Base-by-base conservation (phyloP, 2,329 filamentous ascomycete species). In the Alternaria gaisen region DNA sequence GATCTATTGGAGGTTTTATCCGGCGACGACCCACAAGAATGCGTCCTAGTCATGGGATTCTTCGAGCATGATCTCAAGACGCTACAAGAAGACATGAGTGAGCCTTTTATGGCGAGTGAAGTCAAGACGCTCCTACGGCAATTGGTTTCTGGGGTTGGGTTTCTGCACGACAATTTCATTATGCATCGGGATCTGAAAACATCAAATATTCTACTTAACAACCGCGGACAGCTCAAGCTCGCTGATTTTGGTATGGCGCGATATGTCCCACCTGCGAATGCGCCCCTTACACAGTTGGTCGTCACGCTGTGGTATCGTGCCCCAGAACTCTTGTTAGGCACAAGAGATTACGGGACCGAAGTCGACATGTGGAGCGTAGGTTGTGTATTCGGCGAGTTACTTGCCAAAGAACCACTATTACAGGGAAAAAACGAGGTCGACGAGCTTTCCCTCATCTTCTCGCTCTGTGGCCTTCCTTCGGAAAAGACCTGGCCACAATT, bases 221-320 rank as follows among this genome's bases (percentile, higher is more conserved):
- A 98, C 82, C 91, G 93, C 46, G 95, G 95, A 46, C 90, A 91
- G 77, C 90, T 99, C 79, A 97, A 97, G 80, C 90, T 99, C 66
- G 95, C 95, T 61, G 95, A 99, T 80, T 99, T 99, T 76, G 95
- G 95, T 78, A 97, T 99, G 93, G 94, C 95, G 4, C 88, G 95
- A 28, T 95, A 95, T 80, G 91, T 91, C 57, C 91, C 91, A 52
- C 73, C 75, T 3, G 41, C 68, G 4, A 88, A 92, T 69, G 93
- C 94, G 4, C 84, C 89, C 0, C 85, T 98, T 61, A 98, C 95
- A 3, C 91, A 94, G 75, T 87, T 98, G 47, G 95, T 99, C 64
- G 94, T 98, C 18, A 99, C 95, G 7, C 86, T 99, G 7, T 99
- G 95, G 95, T 99, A 99, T 79, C 91, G 95, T 58, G 87, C 92